Evolutionary conservation across 768 basidiomycete genomes (phyloP).

Genomic region (Cystobasidium onofrii): DNA sequence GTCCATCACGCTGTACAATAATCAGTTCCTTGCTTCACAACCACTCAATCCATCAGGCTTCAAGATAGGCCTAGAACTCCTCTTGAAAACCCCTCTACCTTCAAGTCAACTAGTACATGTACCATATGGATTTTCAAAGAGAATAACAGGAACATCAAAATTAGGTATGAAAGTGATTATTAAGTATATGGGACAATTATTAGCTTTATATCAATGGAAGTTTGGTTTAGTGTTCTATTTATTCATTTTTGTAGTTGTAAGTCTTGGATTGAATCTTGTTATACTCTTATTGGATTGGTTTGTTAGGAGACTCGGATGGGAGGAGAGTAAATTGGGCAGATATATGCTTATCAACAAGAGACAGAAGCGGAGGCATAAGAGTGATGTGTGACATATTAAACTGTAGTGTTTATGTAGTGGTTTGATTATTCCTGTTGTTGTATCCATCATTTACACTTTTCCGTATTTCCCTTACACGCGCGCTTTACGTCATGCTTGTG

Average conservation of each 20-base stretch:
- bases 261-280: not conserved
- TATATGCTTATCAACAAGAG: not conserved
- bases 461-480: not conserved
- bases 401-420: not conserved
- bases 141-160: conserved; percentile 40
- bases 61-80: conserved; percentile 43
- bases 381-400: conserved; percentile 10
- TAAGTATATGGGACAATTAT: conserved; percentile 42
- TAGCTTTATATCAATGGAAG: conserved; percentile 39
- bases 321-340: not conserved
- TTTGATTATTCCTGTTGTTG: not conserved
- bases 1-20: not conserved
- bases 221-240: conserved; percentile 35
- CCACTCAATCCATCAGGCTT: conserved; percentile 43
- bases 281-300: not conserved
- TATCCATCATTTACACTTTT: too few species aligned
- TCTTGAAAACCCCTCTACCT: conserved; percentile 40
- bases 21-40: conserved; percentile 37
- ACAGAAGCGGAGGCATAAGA: conserved; percentile 14
- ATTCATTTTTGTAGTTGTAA: conserved; percentile 21
- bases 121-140: conserved; percentile 40
- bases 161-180: conserved; percentile 42
- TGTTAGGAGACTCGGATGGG: not conserved
- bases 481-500: not conserved
- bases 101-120: conserved; percentile 34